Conservation (phyloP, 23 red algal species). For the Gracilariopsis chorda region DNA sequence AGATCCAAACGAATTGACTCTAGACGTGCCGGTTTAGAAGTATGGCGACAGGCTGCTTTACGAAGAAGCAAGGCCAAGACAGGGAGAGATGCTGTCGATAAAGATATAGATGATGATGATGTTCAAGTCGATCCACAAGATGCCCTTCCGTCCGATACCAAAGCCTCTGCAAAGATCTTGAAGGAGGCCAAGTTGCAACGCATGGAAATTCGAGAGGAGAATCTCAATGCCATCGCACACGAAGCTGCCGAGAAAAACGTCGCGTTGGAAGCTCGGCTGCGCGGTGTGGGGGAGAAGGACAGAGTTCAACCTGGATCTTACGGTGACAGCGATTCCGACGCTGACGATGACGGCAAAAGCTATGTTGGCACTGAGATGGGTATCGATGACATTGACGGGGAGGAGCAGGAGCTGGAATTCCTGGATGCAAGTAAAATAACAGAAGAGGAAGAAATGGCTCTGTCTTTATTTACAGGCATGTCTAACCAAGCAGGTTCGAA, state of each 20-base stretch:
- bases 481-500: neutral
- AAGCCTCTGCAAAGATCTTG: slow-evolving; percentile 69
- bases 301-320: neutral
- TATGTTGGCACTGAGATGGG: slow-evolving; percentile 20
- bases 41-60: slow-evolving; percentile 22
- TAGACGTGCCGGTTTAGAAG: slow-evolving; percentile 29
- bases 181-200: slow-evolving; percentile 64
- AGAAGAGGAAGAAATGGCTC: slow-evolving; percentile 72
- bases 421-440: slow-evolving; percentile 68
- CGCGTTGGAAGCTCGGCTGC: neutral
- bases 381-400: neutral
- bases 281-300: neutral
- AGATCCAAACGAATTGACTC: slow-evolving; percentile 16
- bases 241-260: slow-evolving; percentile 33
- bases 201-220: slow-evolving; percentile 49
- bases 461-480: slow-evolving; percentile 61
- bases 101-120: slow-evolving; percentile 17
- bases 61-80: neutral
- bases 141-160: neutral
- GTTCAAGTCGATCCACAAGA: neutral
- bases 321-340: slow-evolving; percentile 61
- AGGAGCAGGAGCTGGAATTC: slow-evolving; percentile 42
- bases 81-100: neutral
- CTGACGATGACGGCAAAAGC: slow-evolving; percentile 33
- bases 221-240: neutral